Conservation (phyloP, 2,329 filamentous ascomycete genomes). For the Ascochyta koolunga region DNA sequence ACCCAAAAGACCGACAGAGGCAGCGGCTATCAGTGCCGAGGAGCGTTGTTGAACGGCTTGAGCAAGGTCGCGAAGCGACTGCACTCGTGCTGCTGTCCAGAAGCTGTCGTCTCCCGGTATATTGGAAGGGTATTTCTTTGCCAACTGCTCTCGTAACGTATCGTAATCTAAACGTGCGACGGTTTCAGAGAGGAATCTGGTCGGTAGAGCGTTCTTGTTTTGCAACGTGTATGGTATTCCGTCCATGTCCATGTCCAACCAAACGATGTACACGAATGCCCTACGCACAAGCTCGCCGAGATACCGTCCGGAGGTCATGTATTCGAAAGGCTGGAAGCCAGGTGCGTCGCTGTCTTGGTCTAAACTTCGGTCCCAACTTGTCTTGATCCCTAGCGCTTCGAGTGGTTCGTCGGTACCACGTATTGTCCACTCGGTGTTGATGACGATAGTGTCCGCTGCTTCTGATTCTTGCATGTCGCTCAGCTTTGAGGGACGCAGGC, state of each 20-base stretch:
- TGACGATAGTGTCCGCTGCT: conserved; percentile 67
- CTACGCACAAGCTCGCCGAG: conserved; percentile 77
- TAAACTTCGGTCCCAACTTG: conserved; percentile 71
- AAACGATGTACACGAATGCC: conserved; percentile 67
- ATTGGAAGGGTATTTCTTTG: conserved; percentile 61
- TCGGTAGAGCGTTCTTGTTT: conserved; percentile 68
- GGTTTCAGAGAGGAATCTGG: conserved; percentile 74
- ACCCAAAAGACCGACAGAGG: conserved; percentile 71
- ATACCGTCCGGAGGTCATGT: conserved; percentile 81
- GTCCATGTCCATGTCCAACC: conserved; percentile 33
- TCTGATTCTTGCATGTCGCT: conserved; percentile 39
- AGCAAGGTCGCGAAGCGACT: conserved; percentile 69
- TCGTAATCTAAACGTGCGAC: conserved; percentile 54
- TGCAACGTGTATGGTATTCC: conserved; percentile 62
- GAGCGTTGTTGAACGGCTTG: conserved; percentile 74
- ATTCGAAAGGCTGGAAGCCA: conserved; percentile 82
- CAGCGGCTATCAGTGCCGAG: conserved; percentile 75
- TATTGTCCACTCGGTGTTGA: conserved; percentile 87
- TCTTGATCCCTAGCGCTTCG: conserved; percentile 67
- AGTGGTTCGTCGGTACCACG: conserved; percentile 74
- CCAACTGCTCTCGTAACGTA: conserved; percentile 50
- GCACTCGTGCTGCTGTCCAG: conserved; percentile 68
- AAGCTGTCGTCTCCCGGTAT: conserved; percentile 31
- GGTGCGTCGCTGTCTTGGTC: conserved; percentile 71
- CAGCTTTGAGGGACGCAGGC: conserved; percentile 68